These are phyloP conservation scores for Suillus hirtellus DNA, from an alignment of 768 basidiomycete species.

Conservation along the genomic window DNA sequence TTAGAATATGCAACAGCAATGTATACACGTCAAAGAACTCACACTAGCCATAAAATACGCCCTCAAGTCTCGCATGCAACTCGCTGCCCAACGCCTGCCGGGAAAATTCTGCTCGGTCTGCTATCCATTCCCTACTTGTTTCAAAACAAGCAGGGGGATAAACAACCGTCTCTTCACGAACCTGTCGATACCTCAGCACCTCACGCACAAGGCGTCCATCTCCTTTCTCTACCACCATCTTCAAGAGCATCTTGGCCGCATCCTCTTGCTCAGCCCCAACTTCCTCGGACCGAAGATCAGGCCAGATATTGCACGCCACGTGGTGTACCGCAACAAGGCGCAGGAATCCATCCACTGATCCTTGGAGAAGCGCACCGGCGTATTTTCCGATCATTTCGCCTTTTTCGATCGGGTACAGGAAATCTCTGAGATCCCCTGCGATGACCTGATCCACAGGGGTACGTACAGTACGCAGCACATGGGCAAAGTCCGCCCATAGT, in stretches of 20 bases:
- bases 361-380: conserved; percentile 50
- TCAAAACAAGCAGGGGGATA: conserved; percentile 56
- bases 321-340: conserved; percentile 76
- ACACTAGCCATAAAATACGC: background rate
- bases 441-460: conserved; percentile 53
- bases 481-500: conserved; percentile 79
- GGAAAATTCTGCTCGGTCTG: background rate
- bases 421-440: conserved; percentile 54
- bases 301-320: conserved; percentile 74
- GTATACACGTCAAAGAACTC: background rate
- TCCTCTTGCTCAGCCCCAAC: conserved; percentile 20
- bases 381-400: conserved; percentile 63
- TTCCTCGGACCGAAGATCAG: conserved; percentile 45
- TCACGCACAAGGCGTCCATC: conserved; percentile 47
- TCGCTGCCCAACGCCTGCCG: conserved; percentile 9
- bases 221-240: conserved; percentile 53
- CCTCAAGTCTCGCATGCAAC: conserved; percentile 7
- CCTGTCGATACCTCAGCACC: conserved; percentile 60
- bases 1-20: background rate
- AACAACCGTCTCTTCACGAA: conserved; percentile 33
- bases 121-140: conserved; percentile 21
- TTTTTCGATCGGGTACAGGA: conserved; percentile 70
- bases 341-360: conserved; percentile 57
- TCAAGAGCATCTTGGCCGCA: conserved; percentile 44
- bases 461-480: conserved; percentile 59